Percentiles rank a stretch among this genome's conserved stretches.
phyloP scores from a whole-genome alignment of 805 yeast species.

The Ascoidea asiatica region DNA sequence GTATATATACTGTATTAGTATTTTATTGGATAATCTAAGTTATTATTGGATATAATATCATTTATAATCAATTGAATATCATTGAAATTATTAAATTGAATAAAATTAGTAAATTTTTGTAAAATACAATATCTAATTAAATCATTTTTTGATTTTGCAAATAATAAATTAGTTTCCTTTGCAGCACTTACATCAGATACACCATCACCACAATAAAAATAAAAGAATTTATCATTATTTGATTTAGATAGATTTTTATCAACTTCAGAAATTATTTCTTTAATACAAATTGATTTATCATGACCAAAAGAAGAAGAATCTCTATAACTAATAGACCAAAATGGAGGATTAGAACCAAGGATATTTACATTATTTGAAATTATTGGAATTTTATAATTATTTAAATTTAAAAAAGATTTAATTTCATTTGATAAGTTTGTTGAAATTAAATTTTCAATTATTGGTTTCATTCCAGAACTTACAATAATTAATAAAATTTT shows the following conservation, averaged over 20 bases:
- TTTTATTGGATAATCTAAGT: too few species aligned
- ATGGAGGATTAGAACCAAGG: conserved; percentile 25
- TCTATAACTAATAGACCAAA: conserved; percentile 77
- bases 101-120: conserved; percentile 63
- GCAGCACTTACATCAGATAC: conserved; percentile 94
- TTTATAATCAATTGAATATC: too few species aligned
- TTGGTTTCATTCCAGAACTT: conserved; percentile 88
- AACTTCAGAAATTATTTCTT: conserved; percentile 19
- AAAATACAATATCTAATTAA: conserved; percentile 71
- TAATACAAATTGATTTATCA: conserved; percentile 79
- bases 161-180: conserved; percentile 81
- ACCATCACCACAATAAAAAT: conserved; percentile 96
- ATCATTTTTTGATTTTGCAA: conserved; percentile 89
- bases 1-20: too few species aligned
- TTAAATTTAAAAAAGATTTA: conserved; percentile 42
- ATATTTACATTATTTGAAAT: conserved; percentile 65
- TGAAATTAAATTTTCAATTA: conserved; percentile 72
- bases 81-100: conserved; percentile 62
- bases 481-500: conserved; percentile 78
- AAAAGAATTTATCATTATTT: conserved; percentile 35
- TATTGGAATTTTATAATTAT: conserved; percentile 48
- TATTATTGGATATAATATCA: too few species aligned
- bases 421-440: conserved; percentile 44
- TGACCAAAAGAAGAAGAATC: conserved; percentile 89
- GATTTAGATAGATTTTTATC: conserved; percentile 17